These are phyloP conservation scores for Aspergillus heteromorphus DNA, from an alignment of 495 filamentous ascomycete genomes.

Conservation along the genomic window DNA sequence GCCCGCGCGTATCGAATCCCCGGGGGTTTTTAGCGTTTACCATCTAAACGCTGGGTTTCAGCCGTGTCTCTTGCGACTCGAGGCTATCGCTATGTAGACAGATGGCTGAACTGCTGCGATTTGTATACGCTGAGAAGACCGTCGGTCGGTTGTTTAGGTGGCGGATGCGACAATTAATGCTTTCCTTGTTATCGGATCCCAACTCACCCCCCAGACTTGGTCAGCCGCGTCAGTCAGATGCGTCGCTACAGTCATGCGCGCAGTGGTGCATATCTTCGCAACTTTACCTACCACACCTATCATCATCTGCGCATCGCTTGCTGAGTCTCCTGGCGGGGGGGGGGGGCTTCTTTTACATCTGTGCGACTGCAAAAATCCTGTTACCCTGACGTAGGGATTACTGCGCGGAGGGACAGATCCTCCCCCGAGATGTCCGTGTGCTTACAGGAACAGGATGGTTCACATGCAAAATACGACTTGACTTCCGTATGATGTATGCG, in stretches of 20 bases:
- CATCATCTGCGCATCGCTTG: background rate
- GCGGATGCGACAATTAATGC: background rate
- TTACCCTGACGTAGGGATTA: background rate
- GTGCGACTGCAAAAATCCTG: background rate
- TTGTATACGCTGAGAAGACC: background rate
- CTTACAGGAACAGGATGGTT: background rate
- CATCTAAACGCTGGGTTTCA: background rate
- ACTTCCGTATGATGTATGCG: background rate
- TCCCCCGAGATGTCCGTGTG: background rate
- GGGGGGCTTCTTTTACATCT: background rate
- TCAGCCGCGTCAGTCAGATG: constrained; percentile 16
- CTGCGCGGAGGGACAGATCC: background rate
- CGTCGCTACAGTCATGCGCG: constrained; percentile 14
- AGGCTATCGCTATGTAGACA: background rate
- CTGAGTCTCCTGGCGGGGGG: background rate
- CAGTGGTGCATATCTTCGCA: constrained; percentile 8
- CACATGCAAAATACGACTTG: background rate
- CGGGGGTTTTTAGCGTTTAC: background rate
- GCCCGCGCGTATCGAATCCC: background rate
- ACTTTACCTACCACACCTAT: background rate
- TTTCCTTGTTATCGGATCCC: background rate
- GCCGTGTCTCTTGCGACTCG: background rate
- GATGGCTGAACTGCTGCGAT: background rate
- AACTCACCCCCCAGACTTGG: constrained; percentile 2
- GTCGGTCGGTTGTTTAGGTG: background rate